Evolutionary conservation across 2,329 filamentous ascomycete species (phyloP).

Genomic region (Trichophyton schoenleinii): DNA sequence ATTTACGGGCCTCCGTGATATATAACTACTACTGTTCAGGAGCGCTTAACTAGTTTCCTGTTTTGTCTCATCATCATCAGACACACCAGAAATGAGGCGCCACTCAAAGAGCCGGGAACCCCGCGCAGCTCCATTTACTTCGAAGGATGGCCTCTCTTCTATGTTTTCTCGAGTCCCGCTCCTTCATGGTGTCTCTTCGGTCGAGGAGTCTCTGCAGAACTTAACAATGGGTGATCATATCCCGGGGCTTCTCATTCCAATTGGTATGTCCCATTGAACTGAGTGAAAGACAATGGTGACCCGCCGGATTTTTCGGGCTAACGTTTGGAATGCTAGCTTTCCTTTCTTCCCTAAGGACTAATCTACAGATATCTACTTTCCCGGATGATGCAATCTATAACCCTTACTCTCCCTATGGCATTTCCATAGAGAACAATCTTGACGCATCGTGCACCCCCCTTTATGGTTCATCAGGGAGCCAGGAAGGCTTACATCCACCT

Average conservation of each 20-base stretch:
- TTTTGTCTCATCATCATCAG: not conserved
- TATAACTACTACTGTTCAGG: not conserved
- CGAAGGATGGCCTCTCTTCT: constrained; percentile 8
- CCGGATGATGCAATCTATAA: constrained; percentile 11
- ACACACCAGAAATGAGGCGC: constrained; percentile 7
- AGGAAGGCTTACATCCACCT: not conserved
- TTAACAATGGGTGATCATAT: constrained; percentile 21
- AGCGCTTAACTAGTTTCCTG: not conserved
- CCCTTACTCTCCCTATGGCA: constrained; percentile 40
- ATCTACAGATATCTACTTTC: constrained; percentile 53
- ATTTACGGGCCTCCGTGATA: too few relatives aligned
- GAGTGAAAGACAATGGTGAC: too few relatives aligned
- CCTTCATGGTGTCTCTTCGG: constrained; percentile 2
- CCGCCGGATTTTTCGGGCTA: not conserved
- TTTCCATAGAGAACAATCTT: constrained; percentile 34
- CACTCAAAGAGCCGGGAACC: constrained; percentile 10
- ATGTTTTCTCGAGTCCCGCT: constrained; percentile 11
- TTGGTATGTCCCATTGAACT: constrained; percentile 16
- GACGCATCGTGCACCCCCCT: not conserved
- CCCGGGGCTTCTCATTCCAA: constrained; percentile 22
- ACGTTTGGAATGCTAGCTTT: constrained; percentile 47
- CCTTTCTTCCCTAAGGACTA: constrained; percentile 68
- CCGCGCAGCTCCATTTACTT: constrained; percentile 4
- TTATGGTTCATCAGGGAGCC: not conserved
- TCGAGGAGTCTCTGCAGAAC: constrained; percentile 6